Evolutionary conservation across 2,329 filamentous ascomycete species (phyloP), one percentile per base, ranked within the genome.

Genomic region (Pleurostoma richardsiae): DNA sequence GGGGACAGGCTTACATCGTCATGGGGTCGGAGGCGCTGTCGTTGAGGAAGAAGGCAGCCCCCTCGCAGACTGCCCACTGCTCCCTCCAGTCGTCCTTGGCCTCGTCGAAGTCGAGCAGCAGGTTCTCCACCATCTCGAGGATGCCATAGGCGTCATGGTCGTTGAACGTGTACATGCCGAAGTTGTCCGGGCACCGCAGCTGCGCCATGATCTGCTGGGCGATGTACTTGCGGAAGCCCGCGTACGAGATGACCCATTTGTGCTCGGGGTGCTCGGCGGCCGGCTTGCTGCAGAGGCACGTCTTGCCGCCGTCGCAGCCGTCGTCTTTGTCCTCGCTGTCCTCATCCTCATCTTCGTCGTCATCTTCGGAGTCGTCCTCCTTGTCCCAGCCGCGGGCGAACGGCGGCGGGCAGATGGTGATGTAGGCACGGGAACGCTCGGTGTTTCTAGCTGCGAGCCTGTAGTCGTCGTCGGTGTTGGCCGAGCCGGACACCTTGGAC

Each of bases 371-470:
- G 71, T 64, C 42, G 71, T 74, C 41, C 72, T 70, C 39, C 64
- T 65, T 11, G 55, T 66, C 51, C 69, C 83, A 45, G 63, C 74
- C 5, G 81, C 83, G 8, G 6, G 26, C 11, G 7, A 26, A 47
- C 3, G 11, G n/a, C 6, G 33, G 41, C 6, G 39, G 39, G 41
- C 45, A 47, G 4, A 43, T 31, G 45, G 40, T 39, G 6, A 47
- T 40, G 30, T 36, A 47, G 10, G 28, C 4, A 27, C 31, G 27
- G 8, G 41, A 30, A 4, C 30, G 28, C 27, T 26, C n/a, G 31
- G 36, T 10, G 6, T 47, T 40, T 11, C 27, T 6, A 26, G 39
- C 1, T 6, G 10, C 33, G n/a, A 40, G 6, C n/a, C 27, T 40
- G 36, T 30, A 47, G 4, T 39, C 31, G 10, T 19, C 33, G 11